Base-by-base conservation (phyloP, 2,329 filamentous ascomycete species). In the Penicillium sp. region DNA sequence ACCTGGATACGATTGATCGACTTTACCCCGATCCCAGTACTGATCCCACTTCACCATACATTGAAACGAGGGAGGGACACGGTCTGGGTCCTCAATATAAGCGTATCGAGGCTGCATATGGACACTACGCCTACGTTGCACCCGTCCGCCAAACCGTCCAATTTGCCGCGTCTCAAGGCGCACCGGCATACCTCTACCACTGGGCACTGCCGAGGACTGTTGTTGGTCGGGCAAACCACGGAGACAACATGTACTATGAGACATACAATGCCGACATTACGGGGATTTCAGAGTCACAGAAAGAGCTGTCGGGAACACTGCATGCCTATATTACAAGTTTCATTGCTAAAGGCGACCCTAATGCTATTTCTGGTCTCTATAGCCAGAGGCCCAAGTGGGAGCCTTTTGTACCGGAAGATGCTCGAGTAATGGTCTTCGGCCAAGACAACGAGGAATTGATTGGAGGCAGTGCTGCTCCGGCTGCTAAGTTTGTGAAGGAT, bases 1-100 rank as follows among this genome's bases (percentile, higher is more conserved):
- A 88, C 56, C 68, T 88, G 10, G 66, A 75, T 28, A 72, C 67
- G 0, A 77, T 90, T 24, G 73, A 82, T n/a, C 56, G 64, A 0
- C 71, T 88, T 2, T 90, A 90, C 61, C 84, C 86, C 0, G 81
- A 85, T 53, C 82, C 84, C 0, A 72, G 70, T 14, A 69, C 67
- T 1, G 48, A 73, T 53, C 57, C 65, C 52, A 40, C 35, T 3
- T 68, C 66, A 1, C 60, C 58, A 1, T 69, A 69, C 25, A 10
- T 55, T 11, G 65, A 69, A 18, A 60, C 51, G 0, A 51, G 66
- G 16, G 38, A 44, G 1, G 48, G 67, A 1, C 44, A 61, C 1
- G 69, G 50, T 0, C 54, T 82, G 0, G 80, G 81, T 0, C 46
- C 72, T 0, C 79, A 82, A 62, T 84, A 79, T 60, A 81, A 79